phyloP scores from a whole-genome alignment of 129 eudicot species.

The Heracleum sosnowskyi region DNA sequence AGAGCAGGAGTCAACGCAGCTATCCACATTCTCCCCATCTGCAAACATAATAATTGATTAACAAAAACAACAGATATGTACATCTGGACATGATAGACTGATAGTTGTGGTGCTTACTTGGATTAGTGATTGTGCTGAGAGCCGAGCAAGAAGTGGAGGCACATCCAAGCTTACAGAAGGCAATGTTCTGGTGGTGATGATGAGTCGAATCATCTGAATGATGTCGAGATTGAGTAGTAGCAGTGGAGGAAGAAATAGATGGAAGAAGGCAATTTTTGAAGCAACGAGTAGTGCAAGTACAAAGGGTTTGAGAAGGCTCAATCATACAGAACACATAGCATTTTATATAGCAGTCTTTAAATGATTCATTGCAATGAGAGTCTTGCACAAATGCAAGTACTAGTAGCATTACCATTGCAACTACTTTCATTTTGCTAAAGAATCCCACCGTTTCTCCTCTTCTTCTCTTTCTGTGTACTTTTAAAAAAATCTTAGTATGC shows the following conservation, averaged over 20 bases:
- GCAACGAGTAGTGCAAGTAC: conserved; percentile 58
- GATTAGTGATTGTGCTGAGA: conserved; percentile 48
- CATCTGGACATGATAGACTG: neutral
- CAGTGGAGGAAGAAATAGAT: conserved; percentile 4
- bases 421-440: neutral
- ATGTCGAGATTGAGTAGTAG: conserved; percentile 1
- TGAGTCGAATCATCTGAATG: neutral
- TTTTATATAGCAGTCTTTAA: conserved; percentile 62
- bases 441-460: conserved; percentile 1
- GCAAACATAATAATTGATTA: conserved; percentile 6
- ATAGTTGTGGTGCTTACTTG: conserved; percentile 33
- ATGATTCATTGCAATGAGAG: conserved; percentile 18
- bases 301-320: conserved; percentile 53
- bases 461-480: neutral
- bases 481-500: neutral
- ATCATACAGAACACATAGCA: conserved; percentile 67
- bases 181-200: conserved; percentile 23
- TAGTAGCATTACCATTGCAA: neutral
- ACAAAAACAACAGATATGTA: neutral
- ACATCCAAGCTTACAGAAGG: conserved; percentile 76
- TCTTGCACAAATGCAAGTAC: neutral
- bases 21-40: conserved; percentile 59
- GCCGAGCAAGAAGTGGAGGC: conserved; percentile 58
- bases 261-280: conserved; percentile 52
- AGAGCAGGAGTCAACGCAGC: conserved; percentile 78